phyloP scores from a whole-genome alignment of 371 early-diverging fungal genomes.

The Syncephalastrum monosporum region DNA sequence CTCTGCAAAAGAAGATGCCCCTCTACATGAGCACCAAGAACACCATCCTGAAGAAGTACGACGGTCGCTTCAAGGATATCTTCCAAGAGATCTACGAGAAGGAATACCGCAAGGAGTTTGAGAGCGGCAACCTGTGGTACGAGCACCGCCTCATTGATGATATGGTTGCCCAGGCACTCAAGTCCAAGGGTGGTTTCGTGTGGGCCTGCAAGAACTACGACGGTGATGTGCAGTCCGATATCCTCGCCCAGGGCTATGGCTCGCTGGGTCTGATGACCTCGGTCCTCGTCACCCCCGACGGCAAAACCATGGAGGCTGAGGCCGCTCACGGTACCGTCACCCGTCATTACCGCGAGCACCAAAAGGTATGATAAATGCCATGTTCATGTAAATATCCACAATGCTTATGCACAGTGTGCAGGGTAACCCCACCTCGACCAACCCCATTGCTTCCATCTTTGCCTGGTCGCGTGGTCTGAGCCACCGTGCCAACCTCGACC shows the following conservation, averaged over 20 bases:
- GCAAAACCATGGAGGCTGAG: constrained; percentile 88
- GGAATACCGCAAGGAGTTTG: constrained; percentile 64
- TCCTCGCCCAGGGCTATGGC: constrained; percentile 88
- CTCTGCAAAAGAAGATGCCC: constrained; percentile 81
- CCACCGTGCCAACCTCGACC: constrained; percentile 89
- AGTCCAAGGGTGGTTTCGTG: constrained; percentile 89
- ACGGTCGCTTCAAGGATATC: constrained; percentile 96
- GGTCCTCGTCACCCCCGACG: constrained; percentile 88
- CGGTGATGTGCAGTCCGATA: constrained; percentile 91
- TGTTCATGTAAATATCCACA: neutral
- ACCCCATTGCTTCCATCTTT: constrained; percentile 93
- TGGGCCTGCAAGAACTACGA: constrained; percentile 95
- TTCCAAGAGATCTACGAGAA: constrained; percentile 82
- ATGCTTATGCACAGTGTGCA: neutral
- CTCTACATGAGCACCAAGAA: constrained; percentile 93
- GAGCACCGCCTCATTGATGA: constrained; percentile 95
- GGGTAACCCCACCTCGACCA: constrained; percentile 82
- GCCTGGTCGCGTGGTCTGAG: constrained; percentile 93
- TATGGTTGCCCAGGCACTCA: constrained; percentile 94
- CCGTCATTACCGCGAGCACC: constrained; percentile 93
- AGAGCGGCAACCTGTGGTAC: constrained; percentile 79
- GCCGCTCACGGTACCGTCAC: constrained; percentile 97
- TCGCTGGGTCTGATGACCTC: constrained; percentile 92
- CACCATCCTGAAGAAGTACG: constrained; percentile 93
- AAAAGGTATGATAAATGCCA: constrained; percentile 55